Percentiles rank a stretch among this genome's conserved stretches.
phyloP scores from a whole-genome alignment of 768 basidiomycete species.

The Boletus barrowsii region DNA sequence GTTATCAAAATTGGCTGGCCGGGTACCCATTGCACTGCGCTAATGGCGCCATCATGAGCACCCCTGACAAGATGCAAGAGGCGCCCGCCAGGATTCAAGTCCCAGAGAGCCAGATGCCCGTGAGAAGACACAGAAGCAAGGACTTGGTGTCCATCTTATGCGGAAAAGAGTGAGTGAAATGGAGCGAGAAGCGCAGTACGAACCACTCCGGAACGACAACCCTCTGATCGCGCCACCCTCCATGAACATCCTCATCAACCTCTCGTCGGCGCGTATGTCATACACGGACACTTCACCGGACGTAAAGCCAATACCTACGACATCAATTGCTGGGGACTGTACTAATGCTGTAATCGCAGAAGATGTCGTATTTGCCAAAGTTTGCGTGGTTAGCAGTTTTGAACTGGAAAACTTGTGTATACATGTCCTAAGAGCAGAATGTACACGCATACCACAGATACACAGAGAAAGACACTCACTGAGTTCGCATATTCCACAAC shows the following conservation, averaged over 20 bases:
- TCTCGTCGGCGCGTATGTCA: slow-evolving; percentile 88
- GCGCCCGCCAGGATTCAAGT: slow-evolving; percentile 77
- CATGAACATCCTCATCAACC: slow-evolving; percentile 86
- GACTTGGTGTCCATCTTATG: slow-evolving; percentile 78
- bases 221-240: slow-evolving; percentile 77
- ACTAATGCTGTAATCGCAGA: slow-evolving; percentile 70
- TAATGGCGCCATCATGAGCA: slow-evolving; percentile 85
- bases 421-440: slow-evolving; percentile 51
- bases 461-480: slow-evolving; percentile 42
- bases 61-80: slow-evolving; percentile 82
- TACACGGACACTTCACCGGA: slow-evolving; percentile 87
- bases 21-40: slow-evolving; percentile 85
- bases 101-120: slow-evolving; percentile 93
- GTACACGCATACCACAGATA: neutral
- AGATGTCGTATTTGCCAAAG: slow-evolving; percentile 27
- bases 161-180: slow-evolving; percentile 2
- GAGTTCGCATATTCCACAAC: slow-evolving; percentile 90
- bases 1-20: slow-evolving; percentile 90
- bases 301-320: slow-evolving; percentile 87
- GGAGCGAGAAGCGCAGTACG: slow-evolving; percentile 19
- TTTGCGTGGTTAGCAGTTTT: slow-evolving; percentile 44
- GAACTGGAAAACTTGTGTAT: slow-evolving; percentile 74
- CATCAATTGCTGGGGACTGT: slow-evolving; percentile 95
- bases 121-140: slow-evolving; percentile 83
- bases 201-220: slow-evolving; percentile 85